Evolutionary conservation across 1,284 basidiomycete genomes (phyloP).

Genomic region (Ustilago cynodontis): DNA sequence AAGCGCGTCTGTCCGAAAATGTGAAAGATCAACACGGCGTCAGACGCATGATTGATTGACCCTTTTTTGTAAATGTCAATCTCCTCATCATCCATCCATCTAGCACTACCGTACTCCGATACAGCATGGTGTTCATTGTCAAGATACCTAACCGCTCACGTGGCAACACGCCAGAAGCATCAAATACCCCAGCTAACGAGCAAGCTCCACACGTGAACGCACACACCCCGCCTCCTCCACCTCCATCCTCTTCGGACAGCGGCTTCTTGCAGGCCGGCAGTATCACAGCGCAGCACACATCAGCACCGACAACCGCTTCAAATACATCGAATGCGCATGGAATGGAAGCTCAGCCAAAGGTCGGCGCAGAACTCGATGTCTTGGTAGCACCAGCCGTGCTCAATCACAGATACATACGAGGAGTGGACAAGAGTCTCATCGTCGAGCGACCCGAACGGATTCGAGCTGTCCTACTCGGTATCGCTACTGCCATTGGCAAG

Average conservation of each 20-base stretch:
- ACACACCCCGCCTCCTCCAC: not conserved
- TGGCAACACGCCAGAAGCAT: slow-evolving; percentile 44
- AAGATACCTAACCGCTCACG: slow-evolving; percentile 59
- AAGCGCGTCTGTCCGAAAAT: not conserved
- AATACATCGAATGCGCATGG: not conserved
- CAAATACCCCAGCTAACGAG: slow-evolving; percentile 24
- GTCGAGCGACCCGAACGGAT: slow-evolving; percentile 68
- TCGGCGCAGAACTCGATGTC: slow-evolving; percentile 54
- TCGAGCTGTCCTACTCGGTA: slow-evolving; percentile 63
- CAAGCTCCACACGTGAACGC: not conserved
- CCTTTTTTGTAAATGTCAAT: not conserved
- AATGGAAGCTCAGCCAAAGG: not conserved
- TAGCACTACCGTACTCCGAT: not conserved
- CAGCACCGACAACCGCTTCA: not conserved
- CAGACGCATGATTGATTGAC: slow-evolving; percentile 2
- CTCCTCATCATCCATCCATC: slow-evolving; percentile 3
- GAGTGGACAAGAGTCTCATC: slow-evolving; percentile 62
- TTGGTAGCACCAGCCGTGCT: slow-evolving; percentile 63
- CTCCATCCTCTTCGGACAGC: not conserved
- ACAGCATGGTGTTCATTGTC: slow-evolving; percentile 65
- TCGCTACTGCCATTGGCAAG: slow-evolving; percentile 54
- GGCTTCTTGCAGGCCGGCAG: slow-evolving; percentile 1
- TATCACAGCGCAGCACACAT: not conserved
- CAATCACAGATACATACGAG: slow-evolving; percentile 65
- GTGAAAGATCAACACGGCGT: slow-evolving; percentile 16